Percentiles rank a stretch among this genome's conserved stretches.
Evolutionary conservation across 345 rosid genomes (phyloP).

Genomic region (Eucalyptus virginea): DNA sequence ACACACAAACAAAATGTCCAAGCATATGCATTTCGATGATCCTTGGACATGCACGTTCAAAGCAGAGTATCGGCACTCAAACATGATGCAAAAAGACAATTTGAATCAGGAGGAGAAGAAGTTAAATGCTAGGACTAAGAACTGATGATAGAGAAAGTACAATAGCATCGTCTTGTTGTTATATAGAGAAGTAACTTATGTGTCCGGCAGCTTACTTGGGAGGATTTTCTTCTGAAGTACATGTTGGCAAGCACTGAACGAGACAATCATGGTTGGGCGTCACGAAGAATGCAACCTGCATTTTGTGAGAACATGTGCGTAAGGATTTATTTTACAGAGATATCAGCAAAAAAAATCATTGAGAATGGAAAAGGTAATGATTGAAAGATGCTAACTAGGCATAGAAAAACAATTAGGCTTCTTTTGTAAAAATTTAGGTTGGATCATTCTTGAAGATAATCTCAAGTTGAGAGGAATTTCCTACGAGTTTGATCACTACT

Average conservation of each 20-base stretch:
- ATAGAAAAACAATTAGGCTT: neutral
- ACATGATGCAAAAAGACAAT: neutral
- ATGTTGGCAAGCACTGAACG: slow-evolving; percentile 82
- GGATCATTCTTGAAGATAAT: neutral
- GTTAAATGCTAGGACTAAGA: neutral
- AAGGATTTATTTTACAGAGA: neutral
- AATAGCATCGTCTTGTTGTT: neutral
- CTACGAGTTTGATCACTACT: too few species aligned
- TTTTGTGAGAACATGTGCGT: neutral
- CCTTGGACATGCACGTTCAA: neutral
- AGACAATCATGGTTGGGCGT: slow-evolving; percentile 80
- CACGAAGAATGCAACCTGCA: slow-evolving; percentile 64
- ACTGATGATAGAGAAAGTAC: neutral
- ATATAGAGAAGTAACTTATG: neutral
- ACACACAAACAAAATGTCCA: neutral
- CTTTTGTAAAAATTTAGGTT: neutral
- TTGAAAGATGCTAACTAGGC: neutral
- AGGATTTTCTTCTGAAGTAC: slow-evolving; percentile 55
- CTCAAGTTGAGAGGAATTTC: too few species aligned
- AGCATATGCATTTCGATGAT: neutral
- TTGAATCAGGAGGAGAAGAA: neutral
- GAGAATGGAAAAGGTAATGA: neutral
- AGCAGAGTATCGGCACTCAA: neutral
- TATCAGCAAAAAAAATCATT: neutral
- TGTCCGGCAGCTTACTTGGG: slow-evolving; percentile 53